Base-by-base conservation (phyloP, 2,329 filamentous ascomycete genomes). In the Ophiostoma perfectum region DNA sequence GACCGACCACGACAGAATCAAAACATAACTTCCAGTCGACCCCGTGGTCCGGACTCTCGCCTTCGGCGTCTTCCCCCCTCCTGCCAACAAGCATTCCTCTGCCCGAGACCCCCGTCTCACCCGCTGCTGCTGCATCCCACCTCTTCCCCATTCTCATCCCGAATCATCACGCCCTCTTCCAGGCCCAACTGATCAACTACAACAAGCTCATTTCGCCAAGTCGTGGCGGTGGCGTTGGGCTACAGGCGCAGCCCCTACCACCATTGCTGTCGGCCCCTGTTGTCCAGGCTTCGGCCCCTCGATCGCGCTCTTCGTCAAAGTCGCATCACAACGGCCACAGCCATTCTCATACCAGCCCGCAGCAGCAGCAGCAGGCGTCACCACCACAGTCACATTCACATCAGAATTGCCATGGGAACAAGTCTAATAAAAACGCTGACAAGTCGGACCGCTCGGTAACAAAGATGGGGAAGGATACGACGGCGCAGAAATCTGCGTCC, bases 101-200 rank as follows among this genome's bases (percentile, higher is more conserved):
- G 27, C 74, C 67, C 68, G 73, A 73, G 65, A 73, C 72, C 47
- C 71, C 73, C 38, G 73, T 75, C 55, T 67, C 71, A 14, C 63
- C 67, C 27, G 27, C 27, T 67, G 67, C 63, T 55, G 52, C 70
- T 69, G 52, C 70, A 70, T 58, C 66, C 36, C 66, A 36, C 8
- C 62, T 42, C 27, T 62, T 55, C 41, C 85, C 86, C 47, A 81
- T 86, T 71, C 78, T 87, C 73, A 80, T 87, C 69, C 85, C 85
- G 16, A 85, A 87, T 71, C 85, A 88, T 72, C 84, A 81, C 49
- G 84, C 82, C 58, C 79, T 84, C 71, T 86, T 87, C 77, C 84
- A 88, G 74, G 84, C 84, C 67, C 85, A 87, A 77, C 82, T 89
- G 68, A 81, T 86, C 66, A 83, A 88, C 73, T 89, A 89, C 81